Evolutionary conservation across 108 stramenopile genomes (phyloP).

Genomic region (Pseudonitzschia delicatissima): DNA sequence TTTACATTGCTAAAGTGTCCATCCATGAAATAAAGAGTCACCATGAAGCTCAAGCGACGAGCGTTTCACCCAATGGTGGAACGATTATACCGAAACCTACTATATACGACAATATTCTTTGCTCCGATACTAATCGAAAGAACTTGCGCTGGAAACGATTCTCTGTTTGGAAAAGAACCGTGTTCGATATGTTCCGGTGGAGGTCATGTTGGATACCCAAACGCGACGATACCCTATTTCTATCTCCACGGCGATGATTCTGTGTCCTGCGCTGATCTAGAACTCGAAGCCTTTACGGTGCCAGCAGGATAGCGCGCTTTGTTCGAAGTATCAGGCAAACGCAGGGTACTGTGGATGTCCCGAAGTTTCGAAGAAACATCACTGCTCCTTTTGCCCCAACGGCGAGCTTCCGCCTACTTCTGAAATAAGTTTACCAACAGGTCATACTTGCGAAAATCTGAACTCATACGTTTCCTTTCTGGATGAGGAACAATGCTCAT

Average conservation of each 20-base stretch:
- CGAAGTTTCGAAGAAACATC: background rate
- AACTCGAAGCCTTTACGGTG: slow-evolving; percentile 11
- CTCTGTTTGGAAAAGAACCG: background rate
- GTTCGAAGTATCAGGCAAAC: slow-evolving; percentile 12
- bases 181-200: slow-evolving; percentile 10
- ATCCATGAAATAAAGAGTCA: slow-evolving; percentile 3
- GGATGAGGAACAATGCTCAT: slow-evolving; percentile 13
- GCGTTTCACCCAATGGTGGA: background rate
- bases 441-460: slow-evolving; percentile 17
- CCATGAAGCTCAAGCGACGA: slow-evolving; percentile 3
- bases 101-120: background rate
- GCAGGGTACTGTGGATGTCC: slow-evolving; percentile 33
- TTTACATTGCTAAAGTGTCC: too few relatives aligned
- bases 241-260: slow-evolving; percentile 3
- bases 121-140: background rate
- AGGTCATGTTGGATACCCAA: slow-evolving; percentile 8
- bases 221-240: slow-evolving; percentile 26
- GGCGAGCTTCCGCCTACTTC: slow-evolving; percentile 11
- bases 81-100: background rate
- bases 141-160: background rate
- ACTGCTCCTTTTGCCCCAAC: slow-evolving; percentile 28
- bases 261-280: slow-evolving; percentile 18
- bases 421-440: background rate
- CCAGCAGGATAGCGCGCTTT: background rate
- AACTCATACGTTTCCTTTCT: slow-evolving; percentile 22